A percentile compares a stretch with the other conserved stretches of the same genome.
Conservation (phyloP, 345 rosid genomes). For the Geranium rotundifolium region DNA sequence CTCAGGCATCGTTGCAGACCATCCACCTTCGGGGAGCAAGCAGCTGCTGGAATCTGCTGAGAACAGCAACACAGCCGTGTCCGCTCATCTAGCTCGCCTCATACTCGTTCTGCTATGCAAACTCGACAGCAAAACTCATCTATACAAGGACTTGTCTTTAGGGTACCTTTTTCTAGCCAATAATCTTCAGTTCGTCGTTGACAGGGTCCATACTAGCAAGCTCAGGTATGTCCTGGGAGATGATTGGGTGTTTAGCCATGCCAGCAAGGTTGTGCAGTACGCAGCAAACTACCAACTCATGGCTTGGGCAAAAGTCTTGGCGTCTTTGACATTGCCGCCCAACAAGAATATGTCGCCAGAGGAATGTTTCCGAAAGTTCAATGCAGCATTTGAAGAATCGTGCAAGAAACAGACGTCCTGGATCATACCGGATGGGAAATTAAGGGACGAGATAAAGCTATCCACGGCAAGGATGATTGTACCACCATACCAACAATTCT, state of each 20-base stretch:
- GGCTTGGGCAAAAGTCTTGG: slow-evolving; percentile 3
- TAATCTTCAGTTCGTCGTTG: slow-evolving; percentile 13
- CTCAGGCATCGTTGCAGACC: slow-evolving; percentile 12
- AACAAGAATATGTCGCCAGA: no score
- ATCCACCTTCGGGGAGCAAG: slow-evolving; percentile 5
- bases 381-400: slow-evolving; percentile 1
- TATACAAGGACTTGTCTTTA: slow-evolving; percentile 11
- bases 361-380: no score
- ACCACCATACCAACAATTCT: background rate
- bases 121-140: slow-evolving; percentile 1
- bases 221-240: slow-evolving; percentile 6
- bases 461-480: slow-evolving; percentile 1
- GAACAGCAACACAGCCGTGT: no score
- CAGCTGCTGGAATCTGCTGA: background rate
- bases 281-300: slow-evolving; percentile 9
- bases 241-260: slow-evolving; percentile 10
- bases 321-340: no score
- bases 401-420: slow-evolving; percentile 6
- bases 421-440: slow-evolving; percentile 9
- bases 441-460: slow-evolving; percentile 7
- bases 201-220: background rate
- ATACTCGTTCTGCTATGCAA: no score
- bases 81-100: no score
- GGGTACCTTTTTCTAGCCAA: slow-evolving; percentile 14
- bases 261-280: slow-evolving; percentile 8